Base-by-base conservation (phyloP, 2,329 filamentous ascomycete species). In the Ilyonectria destructans region DNA sequence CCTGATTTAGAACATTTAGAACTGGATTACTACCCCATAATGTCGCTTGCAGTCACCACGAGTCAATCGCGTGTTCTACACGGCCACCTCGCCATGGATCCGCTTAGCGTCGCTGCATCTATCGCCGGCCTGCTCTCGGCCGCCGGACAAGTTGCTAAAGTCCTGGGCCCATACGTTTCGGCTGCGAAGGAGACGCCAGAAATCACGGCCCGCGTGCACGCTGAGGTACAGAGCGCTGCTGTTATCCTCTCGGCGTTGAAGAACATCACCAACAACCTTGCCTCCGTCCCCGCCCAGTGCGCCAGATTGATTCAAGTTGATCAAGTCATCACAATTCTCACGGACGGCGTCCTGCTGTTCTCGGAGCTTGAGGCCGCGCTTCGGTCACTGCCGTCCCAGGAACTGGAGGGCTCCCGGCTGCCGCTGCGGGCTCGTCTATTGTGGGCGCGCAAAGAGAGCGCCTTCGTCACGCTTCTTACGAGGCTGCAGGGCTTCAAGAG, bases 181-280 rank as follows among this genome's bases (percentile, higher is more conserved):
- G 70, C 68, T 0, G 51, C 60, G 0, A 73, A 69, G n/a, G 70
- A 72, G 2, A 72, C 68, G 1, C 70, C 70, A 1, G 65, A 63
- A 19, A 40, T 73, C 2, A 61, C 68, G 3, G 29, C 56, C 2
- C 59, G 58, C 1, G 65, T 73, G 1, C 40, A 62, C 17, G 58
- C 70, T 0, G 71, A 73, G 19, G 43, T 73, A 1, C 65, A 71
- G 5, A 68, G 60, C 33, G 62, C 60, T 1, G 43, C 52, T 2
- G 46, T 69, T 0, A 69, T 73, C 1, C 15, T 73, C 5, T 45
- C 45, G 10, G 65, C 55, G 0, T 48, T 73, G 0, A 57, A 71
- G 10, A 43, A n/a, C 2, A 29, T 72, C 1, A 65, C 15, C 0
- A 13, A 29, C 0, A 51, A 59, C 0, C 60, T 72, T 1, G 23